Evolutionary conservation across 805 yeast genomes (phyloP).

Genomic region (Candida ulmi): DNA sequence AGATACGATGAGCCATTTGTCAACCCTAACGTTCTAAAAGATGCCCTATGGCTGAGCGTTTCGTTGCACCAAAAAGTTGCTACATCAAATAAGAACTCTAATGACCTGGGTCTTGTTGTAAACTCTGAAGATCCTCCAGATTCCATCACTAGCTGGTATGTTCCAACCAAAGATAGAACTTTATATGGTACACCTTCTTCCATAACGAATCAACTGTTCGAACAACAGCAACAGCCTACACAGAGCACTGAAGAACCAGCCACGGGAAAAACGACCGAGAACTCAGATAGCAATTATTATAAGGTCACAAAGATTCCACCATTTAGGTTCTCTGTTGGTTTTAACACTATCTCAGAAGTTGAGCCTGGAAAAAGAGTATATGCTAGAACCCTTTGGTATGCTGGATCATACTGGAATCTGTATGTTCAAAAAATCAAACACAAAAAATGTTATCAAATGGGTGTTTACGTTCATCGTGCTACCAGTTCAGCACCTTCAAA

Average conservation of each 20-base stretch:
- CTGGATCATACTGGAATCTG: slow-evolving; percentile 57
- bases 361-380: slow-evolving; percentile 42
- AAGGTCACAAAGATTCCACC: slow-evolving; percentile 45
- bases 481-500: slow-evolving; percentile 31
- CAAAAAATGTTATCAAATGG: slow-evolving; percentile 42
- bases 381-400: slow-evolving; percentile 50
- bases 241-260: slow-evolving; percentile 10
- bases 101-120: slow-evolving; percentile 25
- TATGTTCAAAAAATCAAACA: slow-evolving; percentile 44
- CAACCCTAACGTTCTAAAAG: slow-evolving; percentile 32
- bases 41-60: slow-evolving; percentile 46
- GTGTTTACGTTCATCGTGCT: slow-evolving; percentile 52
- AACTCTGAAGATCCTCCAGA: slow-evolving; percentile 25
- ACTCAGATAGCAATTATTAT: slow-evolving; percentile 12
- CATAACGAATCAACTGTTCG: slow-evolving; percentile 24
- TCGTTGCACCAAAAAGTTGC: slow-evolving; percentile 36
- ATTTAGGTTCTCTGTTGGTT: slow-evolving; percentile 47
- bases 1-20: slow-evolving; percentile 32
- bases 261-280: slow-evolving; percentile 18
- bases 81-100: slow-evolving; percentile 19
- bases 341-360: slow-evolving; percentile 40
- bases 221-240: slow-evolving; percentile 15
- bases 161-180: slow-evolving; percentile 44
- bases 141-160: slow-evolving; percentile 29
- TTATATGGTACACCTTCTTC: slow-evolving; percentile 38